Evolutionary conservation across 163 green algal genomes (phyloP).

Genomic region (Chlamydomonas reinhardtii): DNA sequence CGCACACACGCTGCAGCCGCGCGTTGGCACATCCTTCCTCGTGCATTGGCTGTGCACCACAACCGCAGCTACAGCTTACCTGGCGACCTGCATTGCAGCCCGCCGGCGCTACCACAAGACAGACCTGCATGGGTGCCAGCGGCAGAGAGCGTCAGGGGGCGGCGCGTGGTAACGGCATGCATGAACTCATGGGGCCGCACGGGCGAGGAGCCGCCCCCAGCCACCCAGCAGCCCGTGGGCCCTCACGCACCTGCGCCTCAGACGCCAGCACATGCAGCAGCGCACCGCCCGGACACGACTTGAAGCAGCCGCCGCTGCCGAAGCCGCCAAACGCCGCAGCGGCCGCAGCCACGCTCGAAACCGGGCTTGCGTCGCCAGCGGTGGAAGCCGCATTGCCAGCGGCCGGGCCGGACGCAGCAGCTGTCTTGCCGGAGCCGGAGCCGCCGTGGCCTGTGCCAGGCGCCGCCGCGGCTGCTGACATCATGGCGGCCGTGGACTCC

Average conservation of each 20-base stretch:
- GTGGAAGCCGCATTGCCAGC: too few species aligned
- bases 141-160: neutral
- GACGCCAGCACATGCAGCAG: conserved; percentile 26
- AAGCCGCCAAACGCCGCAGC: neutral
- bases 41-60: too few species aligned
- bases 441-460: too few species aligned
- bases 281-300: conserved; percentile 17
- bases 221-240: too few species aligned
- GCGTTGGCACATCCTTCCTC: too few species aligned
- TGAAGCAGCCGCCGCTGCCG: neutral
- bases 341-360: neutral
- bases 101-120: conserved; percentile 16
- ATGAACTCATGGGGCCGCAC: too few species aligned
- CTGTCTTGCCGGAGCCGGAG: too few species aligned
- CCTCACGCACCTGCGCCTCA: conserved; percentile 23
- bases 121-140: neutral
- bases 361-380: too few species aligned
- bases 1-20: too few species aligned
- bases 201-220: too few species aligned
- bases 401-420: too few species aligned
- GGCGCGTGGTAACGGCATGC: too few species aligned
- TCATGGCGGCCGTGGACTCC: neutral
- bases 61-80: neutral
- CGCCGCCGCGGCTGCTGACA: neutral
- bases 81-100: conserved; percentile 8